Base-by-base conservation (phyloP, 1,284 basidiomycete species). In the Erythrobasidium hasegawianum region DNA sequence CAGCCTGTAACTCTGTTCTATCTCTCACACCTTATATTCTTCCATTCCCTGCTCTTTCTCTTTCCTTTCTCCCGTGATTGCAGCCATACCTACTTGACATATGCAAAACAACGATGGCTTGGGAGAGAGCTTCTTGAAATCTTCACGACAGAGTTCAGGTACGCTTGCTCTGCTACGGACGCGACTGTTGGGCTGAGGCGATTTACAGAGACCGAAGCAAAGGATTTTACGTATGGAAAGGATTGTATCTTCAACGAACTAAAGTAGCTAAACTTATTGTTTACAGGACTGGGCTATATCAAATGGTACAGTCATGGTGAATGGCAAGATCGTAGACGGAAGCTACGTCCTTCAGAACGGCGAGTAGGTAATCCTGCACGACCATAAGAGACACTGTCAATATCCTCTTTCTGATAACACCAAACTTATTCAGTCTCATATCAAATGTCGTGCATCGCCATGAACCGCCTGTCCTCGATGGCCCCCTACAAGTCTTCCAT, bases 251-350 rank as follows among this genome's bases (percentile, higher is more conserved):
- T n/a, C 54, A 22, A n/a, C n/a, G n/a, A n/a, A n/a, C n/a, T n/a
- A n/a, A n/a, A n/a, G 33, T 11, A 33, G 11, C 33, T 33, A 11
- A 33, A 33, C 11, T 5, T 8, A 87, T 7, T 47, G 22, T 91
- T 81, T 93, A 72, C 94, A 93, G 77, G 94, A 94, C 81, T 90
- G 92, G 62, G 62, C 62, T 67, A 93, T 8, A 81, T 97, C 27
- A 87, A 93, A 75, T 89, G 95, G 95, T 1, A 89, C 96, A 20
- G 96, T 92, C 11, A 91, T 89, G 5, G 85, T 99, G 67, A 97
- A 98, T 74, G 93, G 92, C 16, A 83, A 86, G 59, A 80, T 85
- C 14, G 92, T 92, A 2, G 83, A 81, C 49, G 87, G 90, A 2
- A 86, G 89, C 66, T 88, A 87, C 9, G 82, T 94, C 24, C 82